Base-by-base conservation (phyloP, 2,329 filamentous ascomycete genomes). In the Didymella pinodella region DNA sequence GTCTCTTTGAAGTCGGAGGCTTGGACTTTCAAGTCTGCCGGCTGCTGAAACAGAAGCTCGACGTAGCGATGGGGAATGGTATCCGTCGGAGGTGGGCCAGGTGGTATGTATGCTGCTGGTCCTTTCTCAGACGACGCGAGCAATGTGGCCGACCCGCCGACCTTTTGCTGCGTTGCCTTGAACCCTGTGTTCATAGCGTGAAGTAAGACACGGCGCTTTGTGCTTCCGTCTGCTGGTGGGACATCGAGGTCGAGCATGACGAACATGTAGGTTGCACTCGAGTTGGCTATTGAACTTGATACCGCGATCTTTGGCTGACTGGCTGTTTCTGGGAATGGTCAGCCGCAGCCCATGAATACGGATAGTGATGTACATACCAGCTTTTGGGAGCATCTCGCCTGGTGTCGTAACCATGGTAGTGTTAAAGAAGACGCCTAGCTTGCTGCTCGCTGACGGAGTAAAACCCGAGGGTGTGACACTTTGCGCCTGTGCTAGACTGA, bases 171-270 rank as follows among this genome's bases (percentile, higher is more conserved):
- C 6, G 73, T 72, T 14, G 71, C 65, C 61, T 73, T 75, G 65
- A 75, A 74, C 48, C 68, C 73, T 2, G 70, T 74, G 26, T 66
- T 70, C 66, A 77, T 64, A 47, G 70, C 69, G 61, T 77, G 73
- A 4, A 77, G 65, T 25, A 77, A 63, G 12, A 68, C 64, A 29
- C 72, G 73, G 52, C 74, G 72, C 5, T 61, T 64, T 7, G 65
- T 57, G 61, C 59, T 68, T 26, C 65, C 65, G 45, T 63, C 52
- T 38, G 48, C 59, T 14, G 71, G 65, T 7, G 74, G 73, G 1
- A 76, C 72, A 48, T 76, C 74, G 10, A 76, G 68, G 49, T 76
- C 74, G 18, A 76, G 48, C 74, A 76, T 76, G 22, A 76, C 65
- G 60, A 75, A 76, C 61, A 76, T 66, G 64, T 66, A 76, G 2